Evolutionary conservation across 2,329 filamentous ascomycete genomes (phyloP), one percentile per base, ranked within the genome.

Genomic region (Iodosphaeria phyllophila): DNA sequence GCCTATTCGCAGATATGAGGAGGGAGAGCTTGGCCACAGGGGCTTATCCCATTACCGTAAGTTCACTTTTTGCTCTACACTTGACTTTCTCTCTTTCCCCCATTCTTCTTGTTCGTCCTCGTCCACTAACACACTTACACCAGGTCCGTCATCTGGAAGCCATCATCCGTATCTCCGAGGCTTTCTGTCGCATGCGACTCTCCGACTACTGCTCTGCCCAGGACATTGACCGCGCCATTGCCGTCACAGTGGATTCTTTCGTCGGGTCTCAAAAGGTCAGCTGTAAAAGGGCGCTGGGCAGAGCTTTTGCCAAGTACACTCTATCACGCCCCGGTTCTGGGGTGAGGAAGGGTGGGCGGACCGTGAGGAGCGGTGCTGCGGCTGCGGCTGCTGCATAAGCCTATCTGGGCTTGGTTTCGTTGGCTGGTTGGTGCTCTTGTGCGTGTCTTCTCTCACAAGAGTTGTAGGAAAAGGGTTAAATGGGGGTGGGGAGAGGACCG

Each of bases 171-270:
- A 92, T 92, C 43, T 74, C 74, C 29, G 89, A 98, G 49, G 58
- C 84, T 1, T 98, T 98, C 55, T 91, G 79, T 51, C 86, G 92
- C 43, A 98, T 98, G 89, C 76, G 89, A 9, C 60, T 98, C n/a
- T 89, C 79, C 0, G 89, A 98, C 37, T 95, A 92, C 57, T 92
- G 86, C 51, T 75, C 76, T 5, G 56, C 77, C 2, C 68, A 77
- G 30, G 89, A 98, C 44, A 92, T 98, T 39, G 89, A 98, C 51
- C 80, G 89, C 21, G 89, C 89, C 29, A 98, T 98, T 42, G 82
- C 84, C 9, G 89, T 98, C 5, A 92, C 89, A 0, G 80, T 98
- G 3, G 84, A 95, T 36, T 91, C 79, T 28, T 98, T 98, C 43
- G 80, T 98, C 21, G 80, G 78, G 32, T 91, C 79, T 40, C 89